These are phyloP conservation scores for Lagenidium giganteum DNA, from an alignment of 352 stramenopile species.

Conservation along the genomic window DNA sequence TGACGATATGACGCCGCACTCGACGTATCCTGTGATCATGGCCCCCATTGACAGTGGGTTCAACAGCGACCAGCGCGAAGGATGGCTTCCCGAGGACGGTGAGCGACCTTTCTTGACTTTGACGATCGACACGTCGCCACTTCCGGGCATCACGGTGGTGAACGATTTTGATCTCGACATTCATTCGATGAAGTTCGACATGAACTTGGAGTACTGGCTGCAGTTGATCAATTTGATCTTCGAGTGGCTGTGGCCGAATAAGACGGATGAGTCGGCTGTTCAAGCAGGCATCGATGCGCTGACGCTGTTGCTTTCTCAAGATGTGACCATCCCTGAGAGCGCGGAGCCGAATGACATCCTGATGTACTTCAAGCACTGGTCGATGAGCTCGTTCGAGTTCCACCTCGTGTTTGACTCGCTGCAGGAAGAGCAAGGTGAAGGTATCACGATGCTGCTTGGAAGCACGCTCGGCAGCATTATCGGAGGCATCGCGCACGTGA, in stretches of 20 bases:
- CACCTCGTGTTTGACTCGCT: slow-evolving; percentile 74
- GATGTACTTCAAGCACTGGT: slow-evolving; percentile 71
- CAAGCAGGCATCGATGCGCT: slow-evolving; percentile 46
- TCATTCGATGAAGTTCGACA: slow-evolving; percentile 53
- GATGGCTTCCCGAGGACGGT: slow-evolving; percentile 61
- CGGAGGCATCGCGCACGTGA: slow-evolving; percentile 72
- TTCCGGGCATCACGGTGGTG: slow-evolving; percentile 54
- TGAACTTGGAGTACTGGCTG: slow-evolving; percentile 71
- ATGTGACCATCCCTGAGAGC: slow-evolving; percentile 36
- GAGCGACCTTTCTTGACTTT: slow-evolving; percentile 60
- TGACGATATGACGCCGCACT: slow-evolving; percentile 66
- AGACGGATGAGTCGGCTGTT: slow-evolving; percentile 47
- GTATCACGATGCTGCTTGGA: slow-evolving; percentile 62
- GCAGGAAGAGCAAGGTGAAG: slow-evolving; percentile 66
- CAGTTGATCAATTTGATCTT: slow-evolving; percentile 51
- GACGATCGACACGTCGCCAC: slow-evolving; percentile 43
- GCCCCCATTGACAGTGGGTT: slow-evolving; percentile 65
- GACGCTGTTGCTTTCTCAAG: too few species aligned
- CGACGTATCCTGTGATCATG: slow-evolving; percentile 58
- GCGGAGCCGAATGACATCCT: slow-evolving; percentile 37
- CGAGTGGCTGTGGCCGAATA: slow-evolving; percentile 53
- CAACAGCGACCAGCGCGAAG: slow-evolving; percentile 74
- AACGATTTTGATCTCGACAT: slow-evolving; percentile 70
- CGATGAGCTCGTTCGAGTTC: slow-evolving; percentile 52
- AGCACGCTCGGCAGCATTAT: slow-evolving; percentile 72